Evolutionary conservation across 2,329 filamentous ascomycete genomes (phyloP).

Genomic region (Allantophomopsis lycopodina): DNA sequence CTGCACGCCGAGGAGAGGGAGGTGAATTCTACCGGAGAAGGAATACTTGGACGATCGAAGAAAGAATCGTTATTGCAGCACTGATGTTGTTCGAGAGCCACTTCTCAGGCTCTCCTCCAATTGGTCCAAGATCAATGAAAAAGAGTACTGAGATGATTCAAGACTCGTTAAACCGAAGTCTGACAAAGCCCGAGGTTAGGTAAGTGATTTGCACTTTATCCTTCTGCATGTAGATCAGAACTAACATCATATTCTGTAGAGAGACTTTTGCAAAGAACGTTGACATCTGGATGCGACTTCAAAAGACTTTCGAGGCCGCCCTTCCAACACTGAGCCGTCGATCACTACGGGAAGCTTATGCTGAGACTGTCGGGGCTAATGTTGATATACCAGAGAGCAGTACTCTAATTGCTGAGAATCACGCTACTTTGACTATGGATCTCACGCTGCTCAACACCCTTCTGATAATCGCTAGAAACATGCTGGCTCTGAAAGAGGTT

Average conservation of each 20-base stretch:
- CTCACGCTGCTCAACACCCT: conserved; percentile 50
- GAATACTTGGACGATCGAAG: conserved; percentile 35
- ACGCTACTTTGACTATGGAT: conserved; percentile 45
- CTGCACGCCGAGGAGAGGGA: no score
- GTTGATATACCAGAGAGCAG: conserved; percentile 49
- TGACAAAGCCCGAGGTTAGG: conserved; percentile 43
- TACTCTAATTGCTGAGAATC: conserved; percentile 47
- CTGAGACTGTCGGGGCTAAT: conserved; percentile 37
- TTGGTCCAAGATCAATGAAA: conserved; percentile 40
- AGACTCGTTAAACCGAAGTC: conserved; percentile 49
- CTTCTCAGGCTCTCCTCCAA: conserved; percentile 39
- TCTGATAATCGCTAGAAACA: conserved; percentile 51
- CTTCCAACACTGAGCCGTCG: conserved; percentile 45
- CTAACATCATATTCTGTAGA: conserved; percentile 18
- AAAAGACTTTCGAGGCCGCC: conserved; percentile 45
- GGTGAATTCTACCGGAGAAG: no score
- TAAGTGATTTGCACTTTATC: conserved; percentile 16
- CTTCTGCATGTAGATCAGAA: not conserved
- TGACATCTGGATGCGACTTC: conserved; percentile 51
- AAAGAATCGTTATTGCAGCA: conserved; percentile 45
- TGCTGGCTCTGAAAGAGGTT: conserved; percentile 50
- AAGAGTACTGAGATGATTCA: conserved; percentile 43
- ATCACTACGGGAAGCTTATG: conserved; percentile 40
- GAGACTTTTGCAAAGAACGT: conserved; percentile 48
- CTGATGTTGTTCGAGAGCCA: conserved; percentile 49